A percentile compares a stretch with the other conserved stretches of the same genome.
These are phyloP conservation scores for Rhizophlyctis rosea DNA, from an alignment of 192 early-diverging fungal genomes.

Conservation along the genomic window DNA sequence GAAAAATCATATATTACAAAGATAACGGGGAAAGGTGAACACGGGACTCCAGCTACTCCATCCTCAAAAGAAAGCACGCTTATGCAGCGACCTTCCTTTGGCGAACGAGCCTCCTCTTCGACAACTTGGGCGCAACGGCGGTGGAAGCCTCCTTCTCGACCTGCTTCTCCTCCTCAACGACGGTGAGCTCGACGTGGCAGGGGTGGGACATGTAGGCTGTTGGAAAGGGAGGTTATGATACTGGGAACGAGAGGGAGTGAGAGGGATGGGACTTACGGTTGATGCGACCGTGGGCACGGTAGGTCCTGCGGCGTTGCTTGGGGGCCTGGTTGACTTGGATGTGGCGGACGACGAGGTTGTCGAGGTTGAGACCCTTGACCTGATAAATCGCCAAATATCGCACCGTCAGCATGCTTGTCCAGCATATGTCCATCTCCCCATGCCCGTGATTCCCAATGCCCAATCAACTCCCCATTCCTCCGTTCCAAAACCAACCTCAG, in stretches of 20 bases:
- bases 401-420: slow-evolving; percentile 4
- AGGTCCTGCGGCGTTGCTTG: slow-evolving; percentile 94
- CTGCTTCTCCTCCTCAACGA: slow-evolving; percentile 83
- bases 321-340: slow-evolving; percentile 98
- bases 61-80: no score
- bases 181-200: slow-evolving; percentile 94
- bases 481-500: slow-evolving; percentile 63
- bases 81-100: no score
- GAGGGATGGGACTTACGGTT: slow-evolving; percentile 47
- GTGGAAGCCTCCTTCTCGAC: slow-evolving; percentile 63
- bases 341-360: slow-evolving; percentile 87
- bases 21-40: no score
- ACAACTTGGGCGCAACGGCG: slow-evolving; percentile 31
- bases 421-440: not conserved
- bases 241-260: not conserved
- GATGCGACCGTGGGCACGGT: slow-evolving; percentile 98
- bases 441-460: not conserved
- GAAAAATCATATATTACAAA: no score
- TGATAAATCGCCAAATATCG: no score
- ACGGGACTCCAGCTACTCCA: no score
- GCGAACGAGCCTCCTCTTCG: slow-evolving; percentile 37
- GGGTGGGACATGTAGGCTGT: slow-evolving; percentile 89
- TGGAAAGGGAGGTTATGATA: not conserved
- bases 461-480: slow-evolving; percentile 1
- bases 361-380: slow-evolving; percentile 88